Base-by-base conservation (phyloP, 257 asterid genomes). In the Agastache rugosa region DNA sequence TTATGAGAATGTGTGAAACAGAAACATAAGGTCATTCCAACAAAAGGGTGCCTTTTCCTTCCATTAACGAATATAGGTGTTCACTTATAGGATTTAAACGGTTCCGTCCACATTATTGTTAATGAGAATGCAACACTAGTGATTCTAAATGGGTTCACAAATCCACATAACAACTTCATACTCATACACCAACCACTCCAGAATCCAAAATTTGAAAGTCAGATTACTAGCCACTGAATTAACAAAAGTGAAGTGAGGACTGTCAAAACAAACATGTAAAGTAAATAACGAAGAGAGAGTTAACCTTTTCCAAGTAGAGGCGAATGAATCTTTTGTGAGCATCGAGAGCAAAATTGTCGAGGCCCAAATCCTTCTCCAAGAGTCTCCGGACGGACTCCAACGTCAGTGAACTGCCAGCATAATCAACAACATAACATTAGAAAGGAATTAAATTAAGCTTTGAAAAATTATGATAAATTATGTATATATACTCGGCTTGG, bases 341-440 rank as follows among this genome's bases (percentile, higher is more conserved):
- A 86, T 94, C 98, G 71, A 94, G 77, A 0, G 95, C 87, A 81
- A 78, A 60, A 63, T 80, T 77, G 72, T 90, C 89, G 66, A 90
- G 85, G 31, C 89, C 93, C 85, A 94, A 73, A 75, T 94, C 98
- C 83, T 90, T 82, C 86, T 94, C 98, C 66, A 94, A 53, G 51
- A 94, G 78, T 77, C 98, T 87, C 79, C 98, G 83, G 15, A 90
- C 96, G 14, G 85, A 82, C 78, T 65, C 97, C 86, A 88, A 60
- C 34, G 93, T 90, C 74, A 92, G 64, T 63, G 91, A 78, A 68
- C 98, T 91, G 91, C 29, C 82, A 65, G 59, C 58, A 70, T 37
- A 47, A 48, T 35, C 54, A 47, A 71, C 39, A 37, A 63, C 73
- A 77, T 63, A 9, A 27, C 3, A 39, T 1, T 8, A 9, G 10